Conservation (phyloP, 768 basidiomycete genomes). For the Astraeus odoratus region DNA sequence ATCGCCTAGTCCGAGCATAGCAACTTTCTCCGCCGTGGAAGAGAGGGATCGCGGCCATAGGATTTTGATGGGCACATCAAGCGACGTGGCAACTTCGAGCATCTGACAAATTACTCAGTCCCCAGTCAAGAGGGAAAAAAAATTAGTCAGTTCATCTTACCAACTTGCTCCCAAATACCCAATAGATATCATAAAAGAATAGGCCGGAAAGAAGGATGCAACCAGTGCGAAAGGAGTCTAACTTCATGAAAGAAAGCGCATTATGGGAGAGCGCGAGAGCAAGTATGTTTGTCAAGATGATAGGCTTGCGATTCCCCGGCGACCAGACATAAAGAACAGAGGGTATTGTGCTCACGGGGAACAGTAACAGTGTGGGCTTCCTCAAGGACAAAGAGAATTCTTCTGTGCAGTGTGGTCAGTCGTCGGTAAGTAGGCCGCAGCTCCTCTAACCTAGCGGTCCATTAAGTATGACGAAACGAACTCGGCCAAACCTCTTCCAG, state of each 20-base stretch:
- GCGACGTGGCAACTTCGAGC: conserved; percentile 84
- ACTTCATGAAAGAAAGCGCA: conserved; percentile 67
- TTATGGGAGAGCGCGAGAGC: conserved; percentile 77
- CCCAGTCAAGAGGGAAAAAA: neutral
- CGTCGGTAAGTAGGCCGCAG: neutral
- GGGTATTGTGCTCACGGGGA: conserved; percentile 57
- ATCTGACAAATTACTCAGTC: conserved; percentile 44
- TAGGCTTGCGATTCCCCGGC: conserved; percentile 44
- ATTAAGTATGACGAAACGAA: conserved; percentile 38
- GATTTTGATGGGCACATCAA: conserved; percentile 92
- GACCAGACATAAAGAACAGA: conserved; percentile 56
- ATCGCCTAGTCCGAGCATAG: conserved; percentile 92
- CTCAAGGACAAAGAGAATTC: conserved; percentile 39
- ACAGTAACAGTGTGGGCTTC: conserved; percentile 48
- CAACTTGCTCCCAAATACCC: conserved; percentile 87
- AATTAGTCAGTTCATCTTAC: conserved; percentile 38
- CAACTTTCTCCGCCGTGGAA: conserved; percentile 47
- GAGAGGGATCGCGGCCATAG: conserved; percentile 69
- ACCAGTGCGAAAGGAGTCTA: conserved; percentile 90
- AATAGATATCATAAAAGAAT: conserved; percentile 92
- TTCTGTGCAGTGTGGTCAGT: conserved; percentile 23
- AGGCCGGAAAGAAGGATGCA: conserved; percentile 74
- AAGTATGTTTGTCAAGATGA: conserved; percentile 68
- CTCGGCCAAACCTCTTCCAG: conserved; percentile 54
- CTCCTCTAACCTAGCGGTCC: conserved; percentile 36